These are phyloP conservation scores for Podila minutissima DNA, from an alignment of 192 early-diverging fungal species.

Conservation along the genomic window DNA sequence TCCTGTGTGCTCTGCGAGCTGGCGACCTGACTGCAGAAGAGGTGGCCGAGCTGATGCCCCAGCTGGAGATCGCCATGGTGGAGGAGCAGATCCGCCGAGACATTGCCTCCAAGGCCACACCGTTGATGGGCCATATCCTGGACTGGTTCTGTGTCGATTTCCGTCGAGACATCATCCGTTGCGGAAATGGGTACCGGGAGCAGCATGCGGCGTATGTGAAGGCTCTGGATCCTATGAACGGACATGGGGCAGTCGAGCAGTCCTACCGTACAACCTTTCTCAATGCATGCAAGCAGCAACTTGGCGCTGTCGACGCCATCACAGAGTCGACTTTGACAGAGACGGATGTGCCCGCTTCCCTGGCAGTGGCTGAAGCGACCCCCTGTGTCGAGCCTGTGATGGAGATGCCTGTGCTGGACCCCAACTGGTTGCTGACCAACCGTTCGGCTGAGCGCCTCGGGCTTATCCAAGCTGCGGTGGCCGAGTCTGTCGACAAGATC, in stretches of 20 bases:
- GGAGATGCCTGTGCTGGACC: slow-evolving; percentile 20
- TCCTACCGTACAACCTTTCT: slow-evolving; percentile 16
- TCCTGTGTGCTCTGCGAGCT: slow-evolving; percentile 51
- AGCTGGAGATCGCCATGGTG: slow-evolving; percentile 32
- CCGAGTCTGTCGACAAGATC: slow-evolving; percentile 33
- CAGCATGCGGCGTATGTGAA: slow-evolving; percentile 35
- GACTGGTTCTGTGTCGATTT: slow-evolving; percentile 36
- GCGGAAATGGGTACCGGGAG: slow-evolving; percentile 16
- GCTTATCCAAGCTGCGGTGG: slow-evolving; percentile 28
- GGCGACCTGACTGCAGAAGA: slow-evolving; percentile 37
- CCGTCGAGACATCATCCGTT: slow-evolving; percentile 21
- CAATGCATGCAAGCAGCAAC: slow-evolving; percentile 3
- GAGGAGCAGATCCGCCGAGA: slow-evolving; percentile 55
- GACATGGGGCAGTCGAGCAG: not conserved
- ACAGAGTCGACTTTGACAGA: not conserved
- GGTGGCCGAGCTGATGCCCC: slow-evolving; percentile 14
- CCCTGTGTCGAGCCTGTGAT: slow-evolving; percentile 8
- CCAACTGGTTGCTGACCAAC: slow-evolving; percentile 22
- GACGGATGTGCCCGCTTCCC: not conserved
- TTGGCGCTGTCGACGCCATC: not conserved
- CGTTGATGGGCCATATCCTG: slow-evolving; percentile 26
- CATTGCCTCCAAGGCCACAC: slow-evolving; percentile 24
- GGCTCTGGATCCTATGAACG: not conserved
- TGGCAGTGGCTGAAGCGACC: not conserved
- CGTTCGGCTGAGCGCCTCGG: slow-evolving; percentile 10